A percentile compares a stretch with the other conserved stretches of the same genome.
Conservation (phyloP, 2,329 filamentous ascomycete species). For the Domatiomyces catenatus region DNA sequence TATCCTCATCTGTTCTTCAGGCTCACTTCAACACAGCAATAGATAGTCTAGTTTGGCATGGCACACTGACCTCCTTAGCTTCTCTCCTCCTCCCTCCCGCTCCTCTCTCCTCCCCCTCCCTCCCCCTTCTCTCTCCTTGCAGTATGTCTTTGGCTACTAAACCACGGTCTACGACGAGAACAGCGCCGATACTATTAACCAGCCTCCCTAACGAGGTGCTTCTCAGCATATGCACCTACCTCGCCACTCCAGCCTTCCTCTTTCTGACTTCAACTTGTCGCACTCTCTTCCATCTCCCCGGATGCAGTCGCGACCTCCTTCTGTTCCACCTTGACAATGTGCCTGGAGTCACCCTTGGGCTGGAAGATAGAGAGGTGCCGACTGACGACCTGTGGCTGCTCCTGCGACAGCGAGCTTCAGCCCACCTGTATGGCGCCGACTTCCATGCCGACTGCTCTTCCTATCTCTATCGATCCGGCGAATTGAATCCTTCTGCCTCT, state of each 20-base stretch:
- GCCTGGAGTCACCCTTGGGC: conserved; percentile 20
- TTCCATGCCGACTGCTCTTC: conserved; percentile 20
- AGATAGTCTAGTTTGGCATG: no score
- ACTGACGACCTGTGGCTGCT: conserved; percentile 20
- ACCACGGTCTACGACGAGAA: not conserved
- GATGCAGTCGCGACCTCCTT: conserved; percentile 22
- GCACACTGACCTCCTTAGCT: no score
- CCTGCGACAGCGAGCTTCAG: conserved; percentile 20
- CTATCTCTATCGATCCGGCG: conserved; percentile 17
- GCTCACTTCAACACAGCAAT: no score
- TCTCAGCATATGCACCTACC: conserved; percentile 23
- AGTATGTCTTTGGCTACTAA: not conserved
- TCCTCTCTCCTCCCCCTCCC: no score
- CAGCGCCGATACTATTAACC: not conserved
- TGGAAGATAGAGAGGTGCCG: conserved; percentile 8
- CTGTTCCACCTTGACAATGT: conserved; percentile 23
- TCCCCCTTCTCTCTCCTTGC: no score
- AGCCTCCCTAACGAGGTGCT: conserved; percentile 27
- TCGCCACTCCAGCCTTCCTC: conserved; percentile 23
- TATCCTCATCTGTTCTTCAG: no score
- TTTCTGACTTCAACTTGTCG: conserved; percentile 25
- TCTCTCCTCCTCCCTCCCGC: no score
- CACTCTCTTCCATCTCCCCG: conserved; percentile 23
- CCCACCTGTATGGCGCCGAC: conserved; percentile 24
- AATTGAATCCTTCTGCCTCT: conserved; percentile 24